These are phyloP conservation scores for Cordyceps cateniannulata DNA, from an alignment of 2,329 filamentous ascomycete species.

Conservation along the genomic window DNA sequence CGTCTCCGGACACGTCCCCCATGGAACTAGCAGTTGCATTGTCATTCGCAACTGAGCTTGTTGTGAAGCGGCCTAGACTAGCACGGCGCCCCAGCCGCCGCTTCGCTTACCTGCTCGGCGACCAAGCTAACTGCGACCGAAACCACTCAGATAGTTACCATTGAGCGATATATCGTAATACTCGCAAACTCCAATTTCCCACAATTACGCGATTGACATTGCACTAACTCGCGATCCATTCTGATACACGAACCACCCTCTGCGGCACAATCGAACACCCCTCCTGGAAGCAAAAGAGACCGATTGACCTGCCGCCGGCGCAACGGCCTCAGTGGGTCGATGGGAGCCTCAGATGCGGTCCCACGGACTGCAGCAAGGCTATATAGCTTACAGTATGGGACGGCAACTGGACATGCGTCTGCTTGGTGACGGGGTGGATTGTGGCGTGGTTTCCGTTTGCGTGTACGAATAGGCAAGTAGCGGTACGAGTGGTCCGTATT, in stretches of 20 bases:
- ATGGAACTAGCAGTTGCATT: too few relatives aligned
- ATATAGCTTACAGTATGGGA: background rate
- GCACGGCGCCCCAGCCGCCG: background rate
- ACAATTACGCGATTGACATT: background rate
- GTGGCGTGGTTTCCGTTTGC: background rate
- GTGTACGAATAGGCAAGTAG: background rate
- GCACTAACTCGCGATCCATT: background rate
- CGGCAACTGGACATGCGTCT: background rate
- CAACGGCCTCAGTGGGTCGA: conserved; percentile 6
- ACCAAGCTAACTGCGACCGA: background rate
- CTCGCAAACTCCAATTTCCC: background rate
- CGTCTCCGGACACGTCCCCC: background rate
- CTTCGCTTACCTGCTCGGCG: background rate
- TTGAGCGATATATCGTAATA: conserved; percentile 1
- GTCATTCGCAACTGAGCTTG: background rate
- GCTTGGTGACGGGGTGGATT: background rate
- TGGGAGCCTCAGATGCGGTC: conserved; percentile 8
- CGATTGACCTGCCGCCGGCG: background rate
- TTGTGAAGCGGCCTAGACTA: background rate
- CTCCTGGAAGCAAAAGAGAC: background rate
- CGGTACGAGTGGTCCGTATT: background rate
- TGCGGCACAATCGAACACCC: background rate
- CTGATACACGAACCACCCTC: background rate
- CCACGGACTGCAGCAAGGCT: background rate
- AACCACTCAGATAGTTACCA: background rate